Conservation (phyloP, 345 rosid genomes). For the Gossypium rotundifolium region DNA sequence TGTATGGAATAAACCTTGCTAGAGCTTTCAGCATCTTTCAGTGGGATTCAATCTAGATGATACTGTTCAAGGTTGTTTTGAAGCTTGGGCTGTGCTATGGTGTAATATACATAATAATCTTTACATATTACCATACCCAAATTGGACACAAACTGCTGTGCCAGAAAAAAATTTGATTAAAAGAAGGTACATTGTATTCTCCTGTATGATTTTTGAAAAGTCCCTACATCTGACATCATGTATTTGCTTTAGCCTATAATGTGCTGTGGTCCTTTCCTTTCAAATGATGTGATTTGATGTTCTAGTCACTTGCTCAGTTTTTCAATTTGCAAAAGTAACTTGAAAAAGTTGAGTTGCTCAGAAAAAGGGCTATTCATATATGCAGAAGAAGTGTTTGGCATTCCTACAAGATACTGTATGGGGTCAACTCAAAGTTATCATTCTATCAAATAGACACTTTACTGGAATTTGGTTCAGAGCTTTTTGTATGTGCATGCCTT, state of each 20-base stretch:
- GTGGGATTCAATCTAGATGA: constrained; percentile 2
- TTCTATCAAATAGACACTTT: neutral
- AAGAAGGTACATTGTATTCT: neutral
- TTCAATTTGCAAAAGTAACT: neutral
- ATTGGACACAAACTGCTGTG: neutral
- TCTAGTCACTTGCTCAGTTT: neutral
- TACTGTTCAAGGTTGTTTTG: neutral
- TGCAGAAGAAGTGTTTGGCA: neutral
- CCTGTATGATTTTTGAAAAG: neutral
- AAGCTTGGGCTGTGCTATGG: neutral
- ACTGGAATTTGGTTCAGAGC: neutral
- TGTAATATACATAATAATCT: neutral
- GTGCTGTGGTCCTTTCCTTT: neutral
- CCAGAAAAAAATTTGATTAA: neutral
- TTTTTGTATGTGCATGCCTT: neutral
- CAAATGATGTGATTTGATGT: neutral
- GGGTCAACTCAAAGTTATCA: neutral
- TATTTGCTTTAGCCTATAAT: neutral
- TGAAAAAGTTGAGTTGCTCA: neutral
- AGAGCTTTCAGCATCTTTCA: neutral
- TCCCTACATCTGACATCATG: neutral
- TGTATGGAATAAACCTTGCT: neutral
- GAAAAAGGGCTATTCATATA: neutral
- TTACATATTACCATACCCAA: neutral
- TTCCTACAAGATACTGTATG: neutral